Evolutionary conservation across 1,139 yeast genomes (phyloP), one percentile per base, ranked within the genome.

Genomic region (Kodamaea plutei): DNA sequence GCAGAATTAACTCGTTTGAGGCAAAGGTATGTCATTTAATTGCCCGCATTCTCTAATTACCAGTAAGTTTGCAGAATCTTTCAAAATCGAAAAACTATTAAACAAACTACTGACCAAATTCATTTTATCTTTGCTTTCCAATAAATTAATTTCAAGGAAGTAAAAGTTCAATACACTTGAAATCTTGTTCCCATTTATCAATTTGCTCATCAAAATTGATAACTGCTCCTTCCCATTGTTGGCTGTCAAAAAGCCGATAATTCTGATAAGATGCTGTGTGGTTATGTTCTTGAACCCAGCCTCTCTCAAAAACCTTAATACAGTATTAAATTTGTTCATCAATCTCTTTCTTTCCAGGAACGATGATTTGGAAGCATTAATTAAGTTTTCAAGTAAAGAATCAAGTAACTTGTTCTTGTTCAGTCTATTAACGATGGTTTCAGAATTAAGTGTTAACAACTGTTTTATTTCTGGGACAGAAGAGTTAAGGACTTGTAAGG

Each of bases 221-320:
- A 66, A 50, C 6, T 45, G 34, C 4, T 53, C 57, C 10, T 36
- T 45, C 3, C 59, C 53, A 10, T 50, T 45, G 10, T 45, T 42
- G 3, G 41, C 27, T 0, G 63, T 48, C 35, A 66, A 54, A 21
- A 64, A 46, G 15, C 47, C 36, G 16, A 66, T 51, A 2, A 64
- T 40, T 8, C 41, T 43, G 8, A 39, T 29, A 25, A 67, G 52
- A 28, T 58, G 57, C 4, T 43, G 39, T 4, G 47, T 40, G 1
- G 56, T 44, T 12, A 65, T 38, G 10, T 40, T 34, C 13, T 38
- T 44, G 28, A 52, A 33, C 4, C 44, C 36, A 5, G 51, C 37
- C 4, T 44, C 26, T 29, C 53, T 52, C 36, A 61, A 54, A 17
- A 58, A 49, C 26, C 44, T 49, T 30, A 61, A 36, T 5, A 43